Percentiles rank a stretch among this genome's conserved stretches.
These are phyloP conservation scores for Albizia julibrissin DNA, from an alignment of 306 rosid genomes.

Conservation along the genomic window DNA sequence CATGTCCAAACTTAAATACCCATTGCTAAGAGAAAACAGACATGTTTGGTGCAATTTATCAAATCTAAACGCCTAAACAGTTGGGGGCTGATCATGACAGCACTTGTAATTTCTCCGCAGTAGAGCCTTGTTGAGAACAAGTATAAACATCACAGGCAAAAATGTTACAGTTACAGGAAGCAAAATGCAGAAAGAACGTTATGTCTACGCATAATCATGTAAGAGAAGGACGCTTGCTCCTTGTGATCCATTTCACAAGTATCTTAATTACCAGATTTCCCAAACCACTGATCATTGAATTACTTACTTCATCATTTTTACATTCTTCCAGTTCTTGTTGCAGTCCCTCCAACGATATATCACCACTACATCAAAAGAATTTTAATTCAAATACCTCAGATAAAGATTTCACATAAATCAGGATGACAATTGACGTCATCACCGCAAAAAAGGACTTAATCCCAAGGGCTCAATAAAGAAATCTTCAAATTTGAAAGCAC, in stretches of 20 bases:
- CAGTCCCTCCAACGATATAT: constrained; percentile 84
- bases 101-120: neutral
- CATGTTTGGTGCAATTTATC: constrained; percentile 3
- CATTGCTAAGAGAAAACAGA: neutral
- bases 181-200: neutral
- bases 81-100: neutral
- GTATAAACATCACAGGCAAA: neutral
- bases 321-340: constrained; percentile 95
- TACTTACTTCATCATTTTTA: constrained; percentile 72
- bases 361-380: constrained; percentile 56
- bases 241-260: neutral
- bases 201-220: neutral
- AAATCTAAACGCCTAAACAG: constrained; percentile 10
- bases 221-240: neutral
- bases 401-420: neutral
- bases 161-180: neutral
- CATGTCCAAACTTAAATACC: neutral
- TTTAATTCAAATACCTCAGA: constrained; percentile 17
- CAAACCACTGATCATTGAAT: constrained; percentile 1
- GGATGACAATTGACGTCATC: neutral
- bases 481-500: neutral
- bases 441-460: neutral
- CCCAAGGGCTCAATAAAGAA: neutral
- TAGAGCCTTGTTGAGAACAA: neutral
- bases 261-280: constrained; percentile 6